These are phyloP conservation scores for Aspergillus sclerotiicarbonarius DNA, from an alignment of 495 filamentous ascomycete genomes.

Conservation along the genomic window DNA sequence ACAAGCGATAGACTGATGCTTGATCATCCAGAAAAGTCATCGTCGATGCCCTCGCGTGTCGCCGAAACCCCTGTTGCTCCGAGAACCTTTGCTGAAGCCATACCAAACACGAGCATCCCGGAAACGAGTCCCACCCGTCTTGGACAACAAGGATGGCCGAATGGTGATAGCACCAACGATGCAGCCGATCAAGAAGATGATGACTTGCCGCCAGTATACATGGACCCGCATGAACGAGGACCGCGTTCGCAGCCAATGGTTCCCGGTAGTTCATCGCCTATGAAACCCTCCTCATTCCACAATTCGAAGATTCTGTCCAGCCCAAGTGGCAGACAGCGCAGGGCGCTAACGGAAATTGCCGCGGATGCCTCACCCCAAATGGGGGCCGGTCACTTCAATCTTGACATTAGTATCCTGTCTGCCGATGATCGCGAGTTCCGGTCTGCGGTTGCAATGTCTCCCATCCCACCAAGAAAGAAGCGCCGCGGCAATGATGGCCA, in stretches of 20 bases:
- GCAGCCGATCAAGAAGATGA: constrained; percentile 40
- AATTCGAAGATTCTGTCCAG: constrained; percentile 39
- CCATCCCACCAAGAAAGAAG: constrained; percentile 37
- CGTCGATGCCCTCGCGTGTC: constrained; percentile 43
- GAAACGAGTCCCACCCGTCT: constrained; percentile 41
- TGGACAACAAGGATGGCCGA: constrained; percentile 26
- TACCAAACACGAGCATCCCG: constrained; percentile 36
- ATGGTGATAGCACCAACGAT: constrained; percentile 30
- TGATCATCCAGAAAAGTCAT: constrained; percentile 29
- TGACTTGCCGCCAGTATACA: constrained; percentile 39
- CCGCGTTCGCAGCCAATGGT: constrained; percentile 25
- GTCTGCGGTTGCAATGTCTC: constrained; percentile 34
- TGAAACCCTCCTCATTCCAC: constrained; percentile 21
- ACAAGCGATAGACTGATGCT: constrained; percentile 5
- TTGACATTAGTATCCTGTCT: constrained; percentile 42
- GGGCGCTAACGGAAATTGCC: constrained; percentile 47
- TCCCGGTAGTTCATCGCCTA: constrained; percentile 30
- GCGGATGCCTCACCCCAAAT: constrained; percentile 42
- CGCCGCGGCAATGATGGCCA: constrained; percentile 38
- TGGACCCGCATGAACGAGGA: constrained; percentile 18
- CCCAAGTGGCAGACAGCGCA: constrained; percentile 43
- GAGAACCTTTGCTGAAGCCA: constrained; percentile 26
- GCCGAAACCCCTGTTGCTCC: constrained; percentile 42
- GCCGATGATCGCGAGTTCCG: constrained; percentile 46
- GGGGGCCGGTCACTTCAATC: constrained; percentile 32